These are phyloP conservation scores for Macrocybe sp. DNA, from an alignment of 1,284 basidiomycete genomes.

Conservation along the genomic window DNA sequence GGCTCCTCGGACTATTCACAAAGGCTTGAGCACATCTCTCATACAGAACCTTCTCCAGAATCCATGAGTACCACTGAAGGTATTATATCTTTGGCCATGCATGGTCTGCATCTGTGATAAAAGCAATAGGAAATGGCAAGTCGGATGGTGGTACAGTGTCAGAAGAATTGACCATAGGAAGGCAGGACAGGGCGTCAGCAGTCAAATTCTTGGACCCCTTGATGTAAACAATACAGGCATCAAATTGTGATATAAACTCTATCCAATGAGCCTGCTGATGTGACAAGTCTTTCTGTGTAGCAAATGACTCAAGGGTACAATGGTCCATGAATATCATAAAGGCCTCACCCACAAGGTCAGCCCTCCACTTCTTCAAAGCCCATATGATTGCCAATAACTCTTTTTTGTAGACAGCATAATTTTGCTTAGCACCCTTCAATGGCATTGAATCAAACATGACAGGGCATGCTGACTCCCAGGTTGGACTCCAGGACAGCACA, in stretches of 20 bases:
- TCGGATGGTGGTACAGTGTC: conserved; percentile 16
- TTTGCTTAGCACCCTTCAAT: conserved; percentile 30
- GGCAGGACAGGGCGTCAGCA: conserved; percentile 24
- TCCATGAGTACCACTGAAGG: neutral
- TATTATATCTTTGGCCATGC: neutral
- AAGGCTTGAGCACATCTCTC: neutral
- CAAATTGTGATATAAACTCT: conserved; percentile 25
- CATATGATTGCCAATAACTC: conserved; percentile 32
- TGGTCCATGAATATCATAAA: conserved; percentile 35
- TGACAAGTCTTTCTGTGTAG: conserved; percentile 26
- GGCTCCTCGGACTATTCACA: conserved; percentile 5
- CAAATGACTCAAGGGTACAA: conserved; percentile 25
- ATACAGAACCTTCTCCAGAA: neutral
- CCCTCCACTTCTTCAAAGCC: conserved; percentile 24
- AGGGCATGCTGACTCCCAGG: too few relatives aligned
- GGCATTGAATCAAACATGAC: conserved; percentile 30
- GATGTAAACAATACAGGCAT: conserved; percentile 27
- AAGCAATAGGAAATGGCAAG: conserved; percentile 11
- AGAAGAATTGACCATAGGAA: conserved; percentile 21
- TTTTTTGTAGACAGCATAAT: conserved; percentile 31
- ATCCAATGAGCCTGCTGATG: conserved; percentile 32
- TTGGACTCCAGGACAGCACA: too few relatives aligned
- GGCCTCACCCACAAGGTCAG: conserved; percentile 23
- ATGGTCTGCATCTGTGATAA: conserved; percentile 15
- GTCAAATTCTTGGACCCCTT: conserved; percentile 26